Conservation (phyloP, 108 stramenopile species). For the Aurantiochytrium sp. region DNA sequence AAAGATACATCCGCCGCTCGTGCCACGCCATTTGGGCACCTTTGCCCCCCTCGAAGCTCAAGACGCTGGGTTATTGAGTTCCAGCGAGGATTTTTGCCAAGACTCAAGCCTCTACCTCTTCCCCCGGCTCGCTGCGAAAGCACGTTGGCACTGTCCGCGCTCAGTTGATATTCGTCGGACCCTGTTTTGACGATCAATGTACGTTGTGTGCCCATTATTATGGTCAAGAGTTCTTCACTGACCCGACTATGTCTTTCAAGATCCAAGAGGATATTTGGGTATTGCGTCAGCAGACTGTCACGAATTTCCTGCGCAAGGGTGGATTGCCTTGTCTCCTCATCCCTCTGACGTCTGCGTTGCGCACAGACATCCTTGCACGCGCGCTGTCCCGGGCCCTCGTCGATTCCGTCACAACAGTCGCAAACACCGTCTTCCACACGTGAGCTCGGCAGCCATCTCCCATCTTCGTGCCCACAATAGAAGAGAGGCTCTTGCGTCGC, state of each 20-base stretch:
- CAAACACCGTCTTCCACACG: not conserved
- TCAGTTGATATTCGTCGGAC: no score
- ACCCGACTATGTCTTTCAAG: no score
- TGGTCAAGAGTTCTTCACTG: no score
- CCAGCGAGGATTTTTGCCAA: not conserved
- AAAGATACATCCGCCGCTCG: not conserved
- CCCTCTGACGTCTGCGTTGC: not conserved
- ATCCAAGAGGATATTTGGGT: no score
- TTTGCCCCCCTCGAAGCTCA: not conserved
- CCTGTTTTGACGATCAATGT: no score
- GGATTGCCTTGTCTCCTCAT: not conserved
- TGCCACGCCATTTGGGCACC: not conserved
- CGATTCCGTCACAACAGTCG: not conserved
- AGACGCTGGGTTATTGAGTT: not conserved
- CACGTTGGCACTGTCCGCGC: no score
- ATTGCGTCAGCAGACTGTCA: no score
- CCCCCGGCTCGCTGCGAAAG: no score
- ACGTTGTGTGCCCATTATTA: no score
- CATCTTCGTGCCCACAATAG: not conserved
- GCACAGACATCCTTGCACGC: not conserved
- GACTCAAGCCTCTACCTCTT: not conserved
- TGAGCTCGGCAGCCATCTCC: not conserved
- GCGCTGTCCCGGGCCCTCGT: slow-evolving; percentile 1
- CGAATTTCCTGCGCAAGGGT: no score
- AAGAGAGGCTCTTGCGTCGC: not conserved